Base-by-base conservation (phyloP, 1,284 basidiomycete genomes). In the Thelephora terrestris region DNA sequence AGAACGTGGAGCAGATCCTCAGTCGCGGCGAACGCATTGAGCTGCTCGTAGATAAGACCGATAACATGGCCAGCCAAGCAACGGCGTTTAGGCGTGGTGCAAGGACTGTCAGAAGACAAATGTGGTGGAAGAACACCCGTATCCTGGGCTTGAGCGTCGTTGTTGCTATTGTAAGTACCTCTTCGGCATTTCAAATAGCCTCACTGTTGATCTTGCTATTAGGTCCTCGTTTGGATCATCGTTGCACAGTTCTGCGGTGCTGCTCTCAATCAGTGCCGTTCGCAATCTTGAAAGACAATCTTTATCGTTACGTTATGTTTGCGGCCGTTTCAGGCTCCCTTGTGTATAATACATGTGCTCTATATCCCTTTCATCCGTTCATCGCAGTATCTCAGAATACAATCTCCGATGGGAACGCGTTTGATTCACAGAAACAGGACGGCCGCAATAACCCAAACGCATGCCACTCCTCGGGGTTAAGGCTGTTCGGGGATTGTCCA, bases 61-160 rank as follows among this genome's bases (percentile, higher is more conserved):
- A 98, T 63, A 88, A 80, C 50, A 91, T 98, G 77, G 90, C 91
- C 2, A 85, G 84, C 24, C 94, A 99, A 66, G 92, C 94, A 6
- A 89, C 91, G n/a, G 92, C 92, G 2, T 99, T 99, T 70, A 71
- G 94, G 43, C 75, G 95, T 46, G 90, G 95, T 2, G 93, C 94
- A 5, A 77, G 92, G 35, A 81, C 76, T 2, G 82, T 94, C 14
- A 72, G 95, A 42, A 74, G 93, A 53, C 84, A 94, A 63, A 95
- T 97, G 87, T 98, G 95, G 91, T 99, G 93, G 93, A 85, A 81
- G 67, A 95, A 91, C 61, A 81, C 74, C 53, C 84, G 87, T 65
- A 79, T 92, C 44, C 61, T 90, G 57, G 79, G 71, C 2, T 66
- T 97, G 36, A 78, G 78, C 40, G 71, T 81, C 7, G 65, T 93